Base-by-base conservation (phyloP, 257 asterid genomes). In the Petunia axillaris region DNA sequence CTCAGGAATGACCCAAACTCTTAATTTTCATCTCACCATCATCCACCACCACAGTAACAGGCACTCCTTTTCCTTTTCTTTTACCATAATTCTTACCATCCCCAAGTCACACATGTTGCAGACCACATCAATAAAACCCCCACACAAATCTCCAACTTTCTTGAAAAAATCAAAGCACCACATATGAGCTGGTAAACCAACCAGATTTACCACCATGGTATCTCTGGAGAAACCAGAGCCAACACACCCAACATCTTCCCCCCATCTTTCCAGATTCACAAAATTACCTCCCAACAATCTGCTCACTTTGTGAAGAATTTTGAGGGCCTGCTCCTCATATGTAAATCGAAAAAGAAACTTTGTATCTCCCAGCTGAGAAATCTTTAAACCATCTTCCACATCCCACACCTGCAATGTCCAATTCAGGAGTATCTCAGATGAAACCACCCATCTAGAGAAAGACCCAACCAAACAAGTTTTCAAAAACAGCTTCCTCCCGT, bases 221-320 rank as follows among this genome's bases (percentile, higher is more conserved):
- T 39, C 48, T 37, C 73, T 35, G 5, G 50, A 1, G 5, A 39
- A n/a, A 64, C 6, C 35, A 64, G 73, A 11, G 39, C 5, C 44
- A 64, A 64, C 50, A 39, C 11, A 64, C 50, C 73, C 50, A 64
- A 37, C 73, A 37, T 64, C 35, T 48, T 39, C 1, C 73, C 13
- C 14, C 52, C 75, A 66, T 66, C 0, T 66, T 39, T 66, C 53
- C 75, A 66, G 37, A 14, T 66, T 40, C 75, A 66, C 14, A 5
- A 65, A 66, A 66, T 15, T 66, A 40, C 75, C 75, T 38, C 75
- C 75, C 40, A 66, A 66, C 54, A 25, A 15, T 46, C 14, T 66
- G 8, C 44, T 40, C 39, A 14, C 14, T 41, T 6, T 39, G 8
- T 15, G 14, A 41, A 66, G 15, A 6, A 8, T 66, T 66, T 66